A percentile compares a stretch with the other conserved stretches of the same genome.
Conservation (phyloP, 768 basidiomycete genomes). For the Asterophora lycoperdoides region DNA sequence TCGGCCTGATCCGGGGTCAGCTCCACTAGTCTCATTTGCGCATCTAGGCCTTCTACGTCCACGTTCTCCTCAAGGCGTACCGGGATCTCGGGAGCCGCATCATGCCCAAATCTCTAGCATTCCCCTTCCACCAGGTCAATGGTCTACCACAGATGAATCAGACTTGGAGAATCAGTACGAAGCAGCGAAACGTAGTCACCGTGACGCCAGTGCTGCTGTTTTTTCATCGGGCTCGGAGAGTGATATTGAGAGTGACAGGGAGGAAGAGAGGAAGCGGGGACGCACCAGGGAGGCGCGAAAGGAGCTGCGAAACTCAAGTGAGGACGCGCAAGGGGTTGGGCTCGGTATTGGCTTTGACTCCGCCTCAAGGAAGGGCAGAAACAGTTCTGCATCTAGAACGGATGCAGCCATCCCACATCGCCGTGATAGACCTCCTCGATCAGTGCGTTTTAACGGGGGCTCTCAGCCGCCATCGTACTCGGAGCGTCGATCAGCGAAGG, state of each 20-base stretch:
- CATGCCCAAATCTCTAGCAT: slow-evolving; percentile 25
- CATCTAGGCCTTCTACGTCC: neutral
- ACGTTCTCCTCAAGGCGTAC: neutral
- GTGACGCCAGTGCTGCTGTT: slow-evolving; percentile 42
- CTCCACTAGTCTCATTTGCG: neutral
- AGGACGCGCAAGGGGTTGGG: slow-evolving; percentile 4
- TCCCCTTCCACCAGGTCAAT: slow-evolving; percentile 28
- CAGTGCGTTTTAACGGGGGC: neutral
- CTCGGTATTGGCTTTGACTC: slow-evolving; percentile 9
- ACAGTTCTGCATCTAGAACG: neutral
- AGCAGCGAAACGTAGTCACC: slow-evolving; percentile 30
- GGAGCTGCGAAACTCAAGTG: neutral
- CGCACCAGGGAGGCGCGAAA: neutral
- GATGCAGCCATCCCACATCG: neutral
- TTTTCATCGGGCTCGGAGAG: slow-evolving; percentile 40
- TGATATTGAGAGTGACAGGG: slow-evolving; percentile 23
- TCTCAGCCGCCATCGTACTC: neutral
- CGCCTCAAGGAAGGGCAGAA: slow-evolving; percentile 2
- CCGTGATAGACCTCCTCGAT: neutral
- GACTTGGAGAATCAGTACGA: slow-evolving; percentile 42
- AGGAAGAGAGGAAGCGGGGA: neutral
- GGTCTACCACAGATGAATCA: slow-evolving; percentile 34
- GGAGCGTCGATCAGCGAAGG: neutral
- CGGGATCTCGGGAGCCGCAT: neutral
- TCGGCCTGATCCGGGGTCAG: slow-evolving; percentile 31